Base-by-base conservation (phyloP, 129 eudicot species). In the Tanacetum coccineum region DNA sequence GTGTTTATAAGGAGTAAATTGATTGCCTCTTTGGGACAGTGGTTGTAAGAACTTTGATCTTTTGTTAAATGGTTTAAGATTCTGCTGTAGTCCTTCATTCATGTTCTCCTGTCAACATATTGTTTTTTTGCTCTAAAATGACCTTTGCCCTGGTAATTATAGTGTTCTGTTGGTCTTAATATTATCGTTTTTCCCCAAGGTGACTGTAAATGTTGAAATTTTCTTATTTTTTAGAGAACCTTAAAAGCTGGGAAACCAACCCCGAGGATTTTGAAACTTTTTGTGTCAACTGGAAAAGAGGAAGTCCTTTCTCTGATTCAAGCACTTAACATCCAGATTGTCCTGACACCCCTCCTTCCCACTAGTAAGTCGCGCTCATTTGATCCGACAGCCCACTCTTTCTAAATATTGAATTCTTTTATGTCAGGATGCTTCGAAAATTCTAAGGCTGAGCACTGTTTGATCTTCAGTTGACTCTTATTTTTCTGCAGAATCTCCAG, bases 381-480 rank as follows among this genome's bases (percentile, higher is more conserved):
- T 22, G 15, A 19, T 40, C 59, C 25, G 36, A 4, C 21, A n/a
- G 20, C n/a, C 17, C 19, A 62, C 18, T 17, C 42, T 6, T 15
- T 47, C 62, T 64, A 65, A 72, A 54, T 7, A 58, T 19, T 8
- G 8, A 48, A 61, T 69, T 72, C 25, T 62, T 42, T 65, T 5
- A 54, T 70, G 67, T 21, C 91, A 92, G 96, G 98, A 61, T 92
- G 91, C 89, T 91, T 88, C 57, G 95, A 87, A 62, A 80, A 79
- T 84, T 88, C 47, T 82, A 80, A 81, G 25, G 42, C 47, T 25
- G 56, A 52, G 13, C 28, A 25, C 64, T 42, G 22, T 36, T 36
- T 36, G 10, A 36, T 36, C 42, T 36, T 36, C 42, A 36, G 44
- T 66, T 25, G 20, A 46, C 60, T 66, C 25, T 54, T 57, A 59